These are phyloP conservation scores for Drechslerella coelobrocha DNA, from an alignment of 2,329 filamentous ascomycete species.

Conservation along the genomic window DNA sequence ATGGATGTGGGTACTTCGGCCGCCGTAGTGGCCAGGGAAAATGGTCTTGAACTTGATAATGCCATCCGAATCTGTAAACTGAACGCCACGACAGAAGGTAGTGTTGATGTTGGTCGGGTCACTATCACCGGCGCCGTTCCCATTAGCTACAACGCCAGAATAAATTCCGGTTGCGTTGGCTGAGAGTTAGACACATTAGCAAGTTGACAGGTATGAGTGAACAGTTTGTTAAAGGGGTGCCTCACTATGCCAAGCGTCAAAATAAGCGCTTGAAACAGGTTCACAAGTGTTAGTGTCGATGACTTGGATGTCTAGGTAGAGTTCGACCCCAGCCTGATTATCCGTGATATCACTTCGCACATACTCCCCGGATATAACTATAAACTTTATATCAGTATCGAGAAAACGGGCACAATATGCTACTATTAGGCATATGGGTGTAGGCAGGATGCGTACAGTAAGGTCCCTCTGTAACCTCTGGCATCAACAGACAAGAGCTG, in stretches of 20 bases:
- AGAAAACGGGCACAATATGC: constrained; percentile 41
- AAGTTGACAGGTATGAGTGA: not conserved
- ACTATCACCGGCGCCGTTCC: constrained; percentile 60
- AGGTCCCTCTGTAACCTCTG: constrained; percentile 59
- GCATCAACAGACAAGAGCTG: constrained; percentile 58
- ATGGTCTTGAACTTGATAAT: constrained; percentile 60
- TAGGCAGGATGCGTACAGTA: constrained; percentile 57
- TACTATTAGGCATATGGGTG: constrained; percentile 56
- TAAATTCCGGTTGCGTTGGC: constrained; percentile 62
- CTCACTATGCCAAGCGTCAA: constrained; percentile 65
- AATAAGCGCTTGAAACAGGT: constrained; percentile 61
- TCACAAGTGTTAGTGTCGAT: constrained; percentile 65
- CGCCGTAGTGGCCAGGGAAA: constrained; percentile 62
- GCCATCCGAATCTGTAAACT: constrained; percentile 59
- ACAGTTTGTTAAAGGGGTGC: constrained; percentile 45
- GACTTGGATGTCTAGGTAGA: constrained; percentile 64
- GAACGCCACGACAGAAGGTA: constrained; percentile 60
- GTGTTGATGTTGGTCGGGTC: constrained; percentile 56
- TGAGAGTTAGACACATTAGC: constrained; percentile 41
- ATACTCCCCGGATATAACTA: constrained; percentile 60
- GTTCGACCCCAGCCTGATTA: constrained; percentile 61
- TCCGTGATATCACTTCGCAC: constrained; percentile 63
- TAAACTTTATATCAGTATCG: constrained; percentile 58
- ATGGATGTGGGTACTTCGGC: constrained; percentile 63
- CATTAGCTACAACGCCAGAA: constrained; percentile 60